phyloP scores from a whole-genome alignment of 306 rosid genomes.

The Vicia sativa region DNA sequence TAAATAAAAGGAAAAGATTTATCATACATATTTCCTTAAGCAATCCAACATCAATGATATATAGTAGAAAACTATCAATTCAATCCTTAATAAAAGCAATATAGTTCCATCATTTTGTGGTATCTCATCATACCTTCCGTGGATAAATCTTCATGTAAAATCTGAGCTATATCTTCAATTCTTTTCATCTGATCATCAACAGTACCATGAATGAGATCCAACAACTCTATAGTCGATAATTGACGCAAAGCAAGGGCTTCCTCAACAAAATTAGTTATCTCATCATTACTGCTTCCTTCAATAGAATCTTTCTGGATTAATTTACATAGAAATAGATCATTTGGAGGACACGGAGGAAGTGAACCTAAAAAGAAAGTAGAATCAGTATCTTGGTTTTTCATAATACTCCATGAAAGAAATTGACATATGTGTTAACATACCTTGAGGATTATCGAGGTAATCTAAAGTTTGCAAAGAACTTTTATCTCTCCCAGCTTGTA shows the following conservation, averaged over 20 bases:
- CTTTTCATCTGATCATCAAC: slow-evolving; percentile 55
- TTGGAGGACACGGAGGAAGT: slow-evolving; percentile 70
- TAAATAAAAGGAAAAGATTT: slow-evolving; percentile 37
- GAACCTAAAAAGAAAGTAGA: slow-evolving; percentile 58
- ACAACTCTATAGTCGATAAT: slow-evolving; percentile 57
- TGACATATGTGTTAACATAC: slow-evolving; percentile 41
- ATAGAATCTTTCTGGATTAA: slow-evolving; percentile 69
- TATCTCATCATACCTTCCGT: slow-evolving; percentile 68
- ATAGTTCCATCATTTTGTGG: slow-evolving; percentile 36
- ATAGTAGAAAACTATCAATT: slow-evolving; percentile 23
- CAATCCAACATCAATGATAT: slow-evolving; percentile 30
- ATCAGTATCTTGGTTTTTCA: slow-evolving; percentile 41
- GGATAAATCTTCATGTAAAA: slow-evolving; percentile 54
- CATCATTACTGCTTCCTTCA: slow-evolving; percentile 52
- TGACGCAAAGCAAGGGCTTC: slow-evolving; percentile 73
- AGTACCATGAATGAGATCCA: slow-evolving; percentile 59
- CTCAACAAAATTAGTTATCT: slow-evolving; percentile 54
- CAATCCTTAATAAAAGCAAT: slow-evolving; percentile 7
- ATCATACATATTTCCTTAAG: slow-evolving; percentile 35
- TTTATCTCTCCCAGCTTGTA: slow-evolving; percentile 70
- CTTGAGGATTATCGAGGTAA: slow-evolving; percentile 49
- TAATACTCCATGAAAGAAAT: slow-evolving; percentile 26
- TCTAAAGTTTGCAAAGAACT: slow-evolving; percentile 53
- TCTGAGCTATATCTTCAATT: slow-evolving; percentile 51
- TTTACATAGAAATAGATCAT: slow-evolving; percentile 84